These are phyloP conservation scores for Eimeria praecox DNA, from an alignment of 169 alveolate genomes.

Conservation along the genomic window DNA sequence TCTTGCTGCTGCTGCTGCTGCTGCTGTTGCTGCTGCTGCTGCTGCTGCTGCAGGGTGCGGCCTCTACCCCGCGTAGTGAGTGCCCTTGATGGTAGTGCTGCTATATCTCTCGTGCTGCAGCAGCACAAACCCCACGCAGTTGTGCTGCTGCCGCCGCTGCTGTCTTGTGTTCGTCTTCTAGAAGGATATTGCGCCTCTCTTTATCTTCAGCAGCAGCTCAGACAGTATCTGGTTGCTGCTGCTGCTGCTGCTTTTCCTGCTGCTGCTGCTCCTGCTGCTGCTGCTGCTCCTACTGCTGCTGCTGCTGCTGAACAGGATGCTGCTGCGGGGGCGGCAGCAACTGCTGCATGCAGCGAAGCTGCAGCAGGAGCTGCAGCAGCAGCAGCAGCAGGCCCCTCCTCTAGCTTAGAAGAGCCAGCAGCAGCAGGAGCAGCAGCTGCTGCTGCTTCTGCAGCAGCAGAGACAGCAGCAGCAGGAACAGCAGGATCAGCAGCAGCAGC, in stretches of 20 bases:
- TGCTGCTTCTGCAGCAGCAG: constrained; percentile 12
- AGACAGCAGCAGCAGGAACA: neutral
- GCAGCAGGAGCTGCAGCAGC: constrained; percentile 16
- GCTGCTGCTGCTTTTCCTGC: constrained; percentile 37
- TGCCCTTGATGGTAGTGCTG: no score
- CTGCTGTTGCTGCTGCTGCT: no score
- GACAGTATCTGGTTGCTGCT: no score
- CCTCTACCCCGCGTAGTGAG: no score
- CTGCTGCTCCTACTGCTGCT: constrained; percentile 16
- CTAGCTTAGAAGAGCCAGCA: no score
- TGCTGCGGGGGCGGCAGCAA: constrained; percentile 21
- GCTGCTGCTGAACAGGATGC: constrained; percentile 35
- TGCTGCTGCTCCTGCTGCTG: constrained; percentile 36
- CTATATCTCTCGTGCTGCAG: no score
- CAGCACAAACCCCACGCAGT: no score
- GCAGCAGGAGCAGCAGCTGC: constrained; percentile 19
- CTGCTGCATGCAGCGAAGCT: constrained; percentile 22
- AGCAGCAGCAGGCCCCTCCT: constrained; percentile 1
- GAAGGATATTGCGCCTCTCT: no score
- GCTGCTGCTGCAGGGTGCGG: no score
- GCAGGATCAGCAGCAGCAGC: constrained; percentile 27
- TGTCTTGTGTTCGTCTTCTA: neutral
- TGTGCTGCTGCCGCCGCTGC: neutral
- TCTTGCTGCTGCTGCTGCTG: no score
- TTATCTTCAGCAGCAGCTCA: no score